Conservation (phyloP, 306 rosid species). For the Casuarina glauca region DNA sequence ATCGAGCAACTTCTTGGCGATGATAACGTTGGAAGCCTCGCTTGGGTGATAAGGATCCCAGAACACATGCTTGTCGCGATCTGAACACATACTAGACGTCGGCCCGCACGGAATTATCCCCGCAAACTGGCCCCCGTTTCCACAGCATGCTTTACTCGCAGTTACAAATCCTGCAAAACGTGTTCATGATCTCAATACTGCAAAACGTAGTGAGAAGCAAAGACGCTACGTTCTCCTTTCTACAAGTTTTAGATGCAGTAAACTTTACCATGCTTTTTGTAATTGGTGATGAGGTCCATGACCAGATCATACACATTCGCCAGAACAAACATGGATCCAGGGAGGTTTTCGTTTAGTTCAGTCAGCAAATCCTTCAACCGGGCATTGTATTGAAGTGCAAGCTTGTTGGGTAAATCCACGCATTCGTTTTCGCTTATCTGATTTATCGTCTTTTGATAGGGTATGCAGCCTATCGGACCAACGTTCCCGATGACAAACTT, state of each 20-base stretch:
- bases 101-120: constrained; percentile 97
- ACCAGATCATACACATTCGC: constrained; percentile 88
- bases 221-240: no score
- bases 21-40: constrained; percentile 77
- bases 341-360: constrained; percentile 69
- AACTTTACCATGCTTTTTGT: constrained; percentile 55
- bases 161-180: constrained; percentile 63
- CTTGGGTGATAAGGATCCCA: constrained; percentile 99
- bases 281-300: constrained; percentile 59
- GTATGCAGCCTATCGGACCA: constrained; percentile 95
- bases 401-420: constrained; percentile 83
- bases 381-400: constrained; percentile 74
- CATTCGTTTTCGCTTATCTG: constrained; percentile 67
- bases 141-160: constrained; percentile 81
- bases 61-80: constrained; percentile 71
- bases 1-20: constrained; percentile 74
- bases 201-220: no score
- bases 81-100: constrained; percentile 68
- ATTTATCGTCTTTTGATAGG: constrained; percentile 84
- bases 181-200: background rate
- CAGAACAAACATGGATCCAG: constrained; percentile 63
- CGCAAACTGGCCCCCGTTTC: constrained; percentile 91
- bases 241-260: background rate
- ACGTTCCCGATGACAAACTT: constrained; percentile 85
- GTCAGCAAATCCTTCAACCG: constrained; percentile 68